Evolutionary conservation across 2,329 filamentous ascomycete species (phyloP).

Genomic region (Aspergillus flavus): DNA sequence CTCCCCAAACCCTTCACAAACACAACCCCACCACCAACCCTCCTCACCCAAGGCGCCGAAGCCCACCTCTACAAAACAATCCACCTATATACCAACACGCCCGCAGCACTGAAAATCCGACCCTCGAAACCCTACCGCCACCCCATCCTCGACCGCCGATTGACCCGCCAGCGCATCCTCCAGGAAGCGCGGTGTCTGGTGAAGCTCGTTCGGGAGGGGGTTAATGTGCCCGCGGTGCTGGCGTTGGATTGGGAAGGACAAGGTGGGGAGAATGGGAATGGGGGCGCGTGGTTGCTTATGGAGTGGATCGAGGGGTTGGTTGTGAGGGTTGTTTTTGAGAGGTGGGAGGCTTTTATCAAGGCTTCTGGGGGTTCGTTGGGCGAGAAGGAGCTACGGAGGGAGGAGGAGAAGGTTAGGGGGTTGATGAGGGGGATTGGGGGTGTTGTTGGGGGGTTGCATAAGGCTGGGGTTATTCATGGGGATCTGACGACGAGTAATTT

Average conservation of each 20-base stretch:
- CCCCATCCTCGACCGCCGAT: constrained; percentile 79
- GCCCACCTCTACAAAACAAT: constrained; percentile 87
- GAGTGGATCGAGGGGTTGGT: constrained; percentile 81
- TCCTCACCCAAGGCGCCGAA: constrained; percentile 94
- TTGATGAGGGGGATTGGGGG: constrained; percentile 72
- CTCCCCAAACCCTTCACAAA: constrained; percentile 68
- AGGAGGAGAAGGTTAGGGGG: constrained; percentile 57
- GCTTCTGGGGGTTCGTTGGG: constrained; percentile 33
- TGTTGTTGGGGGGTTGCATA: constrained; percentile 76
- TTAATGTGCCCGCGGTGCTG: constrained; percentile 80
- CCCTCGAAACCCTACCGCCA: constrained; percentile 91
- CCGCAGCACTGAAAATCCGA: constrained; percentile 86
- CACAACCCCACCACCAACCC: constrained; percentile 63
- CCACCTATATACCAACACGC: constrained; percentile 68
- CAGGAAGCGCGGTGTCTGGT: constrained; percentile 85
- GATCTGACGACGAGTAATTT: constrained; percentile 97
- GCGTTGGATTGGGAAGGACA: constrained; percentile 65
- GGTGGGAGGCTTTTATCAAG: constrained; percentile 61
- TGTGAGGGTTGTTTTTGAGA: constrained; percentile 70
- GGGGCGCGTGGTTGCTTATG: constrained; percentile 75
- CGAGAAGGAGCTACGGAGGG: constrained; percentile 34
- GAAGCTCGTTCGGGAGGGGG: constrained; percentile 75
- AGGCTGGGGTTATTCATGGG: constrained; percentile 85
- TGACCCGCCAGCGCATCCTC: constrained; percentile 84
- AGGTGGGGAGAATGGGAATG: constrained; percentile 60